Percentiles rank a stretch among this genome's conserved stretches.
These are phyloP conservation scores for Populus trichocarpa DNA, from an alignment of 441 rosid species.

Conservation along the genomic window DNA sequence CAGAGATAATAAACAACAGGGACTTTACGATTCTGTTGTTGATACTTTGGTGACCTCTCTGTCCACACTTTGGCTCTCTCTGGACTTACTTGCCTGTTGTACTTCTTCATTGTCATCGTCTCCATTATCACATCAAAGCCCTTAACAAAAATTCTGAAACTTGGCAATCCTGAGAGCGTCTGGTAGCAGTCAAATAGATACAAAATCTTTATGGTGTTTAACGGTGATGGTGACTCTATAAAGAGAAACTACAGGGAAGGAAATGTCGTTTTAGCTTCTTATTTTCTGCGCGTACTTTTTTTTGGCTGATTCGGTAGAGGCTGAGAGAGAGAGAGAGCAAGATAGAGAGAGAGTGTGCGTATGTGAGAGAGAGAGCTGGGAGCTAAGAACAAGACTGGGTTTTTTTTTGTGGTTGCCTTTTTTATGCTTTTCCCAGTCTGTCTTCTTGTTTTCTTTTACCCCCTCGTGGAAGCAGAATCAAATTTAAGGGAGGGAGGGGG, in stretches of 20 bases:
- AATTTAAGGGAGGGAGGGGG: neutral
- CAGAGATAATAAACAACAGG: conserved; percentile 89
- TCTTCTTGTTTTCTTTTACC: neutral
- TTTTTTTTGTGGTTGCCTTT: neutral
- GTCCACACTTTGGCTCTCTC: conserved; percentile 95
- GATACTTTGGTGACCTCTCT: conserved; percentile 82
- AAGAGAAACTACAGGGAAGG: conserved; percentile 8
- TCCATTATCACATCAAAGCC: conserved; percentile 42
- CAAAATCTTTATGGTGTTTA: neutral
- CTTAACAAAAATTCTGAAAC: neutral
- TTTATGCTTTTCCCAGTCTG: neutral
- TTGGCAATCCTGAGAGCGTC: neutral
- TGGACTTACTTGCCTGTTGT: conserved; percentile 73
- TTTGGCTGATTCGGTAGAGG: conserved; percentile 25
- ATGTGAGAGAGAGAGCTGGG: neutral
- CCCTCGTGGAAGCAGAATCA: neutral
- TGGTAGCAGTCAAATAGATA: neutral
- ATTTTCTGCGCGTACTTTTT: neutral
- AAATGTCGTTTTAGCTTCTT: neutral
- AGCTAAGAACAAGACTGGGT: neutral
- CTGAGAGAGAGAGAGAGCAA: neutral
- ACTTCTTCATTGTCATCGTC: conserved; percentile 64
- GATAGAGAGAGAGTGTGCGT: neutral
- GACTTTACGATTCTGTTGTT: conserved; percentile 61
- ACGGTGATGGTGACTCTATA: neutral